phyloP scores from a whole-genome alignment of 2,329 filamentous ascomycete species.

The Boeremia exigua region DNA sequence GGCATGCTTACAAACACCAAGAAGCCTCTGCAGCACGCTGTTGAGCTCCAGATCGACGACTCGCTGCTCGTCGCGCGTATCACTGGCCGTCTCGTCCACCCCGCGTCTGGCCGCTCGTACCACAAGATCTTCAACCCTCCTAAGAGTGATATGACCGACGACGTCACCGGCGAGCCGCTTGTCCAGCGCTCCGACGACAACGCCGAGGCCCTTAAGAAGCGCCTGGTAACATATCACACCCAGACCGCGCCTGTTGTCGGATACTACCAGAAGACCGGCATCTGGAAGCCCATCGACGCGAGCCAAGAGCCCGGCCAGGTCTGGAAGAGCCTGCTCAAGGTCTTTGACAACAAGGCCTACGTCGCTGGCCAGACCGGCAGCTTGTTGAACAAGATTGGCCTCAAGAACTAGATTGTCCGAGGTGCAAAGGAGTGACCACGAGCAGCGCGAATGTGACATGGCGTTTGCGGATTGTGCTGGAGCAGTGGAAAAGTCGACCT shows the following conservation, averaged over 20 bases:
- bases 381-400: constrained; percentile 61
- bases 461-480: not conserved
- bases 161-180: constrained; percentile 93
- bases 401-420: constrained; percentile 53
- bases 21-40: constrained; percentile 89
- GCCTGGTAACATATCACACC: constrained; percentile 87
- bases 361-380: constrained; percentile 49
- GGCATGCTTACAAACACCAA: constrained; percentile 80
- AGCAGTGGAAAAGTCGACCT: constrained; percentile 21
- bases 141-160: constrained; percentile 92
- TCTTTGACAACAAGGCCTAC: constrained; percentile 70
- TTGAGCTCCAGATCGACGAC: constrained; percentile 98
- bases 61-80: constrained; percentile 91
- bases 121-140: constrained; percentile 99
- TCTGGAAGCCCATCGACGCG: constrained; percentile 95
- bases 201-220: constrained; percentile 93
- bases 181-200: constrained; percentile 98
- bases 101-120: constrained; percentile 93
- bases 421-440: not conserved
- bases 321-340: constrained; percentile 88
- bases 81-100: constrained; percentile 94
- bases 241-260: constrained; percentile 92
- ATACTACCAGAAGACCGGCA: constrained; percentile 97
- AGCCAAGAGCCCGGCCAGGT: constrained; percentile 95
- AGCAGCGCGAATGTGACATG: not conserved